phyloP scores from a whole-genome alignment of 495 filamentous ascomycete species.

The Penicillium goetzii region DNA sequence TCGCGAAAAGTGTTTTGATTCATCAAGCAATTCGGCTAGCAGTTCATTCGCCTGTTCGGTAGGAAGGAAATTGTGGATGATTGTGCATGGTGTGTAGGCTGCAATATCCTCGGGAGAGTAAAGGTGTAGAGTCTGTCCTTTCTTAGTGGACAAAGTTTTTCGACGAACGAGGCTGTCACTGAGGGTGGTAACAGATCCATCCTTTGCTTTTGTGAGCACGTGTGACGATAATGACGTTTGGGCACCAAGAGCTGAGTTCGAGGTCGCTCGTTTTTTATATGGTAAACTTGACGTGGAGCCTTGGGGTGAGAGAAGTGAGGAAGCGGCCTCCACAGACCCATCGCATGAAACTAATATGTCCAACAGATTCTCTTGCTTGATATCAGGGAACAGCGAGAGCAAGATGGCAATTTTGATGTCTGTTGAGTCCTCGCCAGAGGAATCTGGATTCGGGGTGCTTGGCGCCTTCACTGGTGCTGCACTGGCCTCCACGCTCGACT shows the following conservation, averaged over 20 bases:
- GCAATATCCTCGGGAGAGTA: constrained; percentile 79
- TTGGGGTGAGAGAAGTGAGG: constrained; percentile 52
- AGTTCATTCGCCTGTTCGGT: constrained; percentile 69
- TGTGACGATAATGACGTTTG: constrained; percentile 54
- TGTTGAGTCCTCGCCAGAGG: constrained; percentile 69
- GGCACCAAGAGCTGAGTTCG: constrained; percentile 29
- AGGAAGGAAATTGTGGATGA: constrained; percentile 89
- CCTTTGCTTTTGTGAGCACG: constrained; percentile 35
- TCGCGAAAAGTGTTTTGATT: constrained; percentile 73
- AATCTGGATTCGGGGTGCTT: constrained; percentile 4
- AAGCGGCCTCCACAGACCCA: constrained; percentile 71
- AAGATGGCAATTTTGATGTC: constrained; percentile 87
- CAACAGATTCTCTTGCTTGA: constrained; percentile 67
- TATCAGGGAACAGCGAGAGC: constrained; percentile 69
- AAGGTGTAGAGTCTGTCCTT: constrained; percentile 80
- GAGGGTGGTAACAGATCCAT: constrained; percentile 31
- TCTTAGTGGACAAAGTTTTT: constrained; percentile 59
- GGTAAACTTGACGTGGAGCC: constrained; percentile 7
- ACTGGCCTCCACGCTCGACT: constrained; percentile 11
- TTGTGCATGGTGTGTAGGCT: constrained; percentile 80
- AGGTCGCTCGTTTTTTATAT: constrained; percentile 37
- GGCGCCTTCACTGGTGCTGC: constrained; percentile 4
- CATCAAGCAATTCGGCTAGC: constrained; percentile 73
- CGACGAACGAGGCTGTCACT: constrained; percentile 42
- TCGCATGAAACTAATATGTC: constrained; percentile 77